These are phyloP conservation scores for Blastobotrys serpentis DNA, from an alignment of 1,139 yeast species.

Conservation along the genomic window DNA sequence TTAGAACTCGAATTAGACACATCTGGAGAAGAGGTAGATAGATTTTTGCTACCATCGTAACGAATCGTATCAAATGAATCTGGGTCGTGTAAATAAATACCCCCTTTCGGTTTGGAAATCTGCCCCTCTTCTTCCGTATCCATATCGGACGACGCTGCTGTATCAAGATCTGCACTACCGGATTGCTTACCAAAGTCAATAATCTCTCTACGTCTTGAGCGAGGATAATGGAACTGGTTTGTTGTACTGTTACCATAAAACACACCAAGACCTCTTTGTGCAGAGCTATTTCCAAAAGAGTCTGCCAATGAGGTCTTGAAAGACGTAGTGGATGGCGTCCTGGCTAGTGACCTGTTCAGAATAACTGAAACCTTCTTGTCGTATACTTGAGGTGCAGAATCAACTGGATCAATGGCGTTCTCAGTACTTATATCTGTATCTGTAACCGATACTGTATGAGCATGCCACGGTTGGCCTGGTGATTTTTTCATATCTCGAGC, in stretches of 20 bases:
- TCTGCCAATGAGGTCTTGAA: slow-evolving; percentile 67
- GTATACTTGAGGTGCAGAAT: slow-evolving; percentile 74
- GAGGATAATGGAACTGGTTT: slow-evolving; percentile 9
- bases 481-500: slow-evolving; percentile 53
- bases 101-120: not conserved
- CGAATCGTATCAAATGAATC: slow-evolving; percentile 19
- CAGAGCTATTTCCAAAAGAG: slow-evolving; percentile 32
- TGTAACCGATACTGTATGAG: slow-evolving; percentile 38
- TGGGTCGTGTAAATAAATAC: slow-evolving; percentile 5
- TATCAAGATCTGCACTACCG: slow-evolving; percentile 18
- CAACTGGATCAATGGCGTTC: slow-evolving; percentile 47
- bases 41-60: slow-evolving; percentile 11
- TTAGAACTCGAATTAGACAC: not conserved
- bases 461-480: slow-evolving; percentile 22
- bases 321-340: slow-evolving; percentile 73
- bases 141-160: slow-evolving; percentile 16
- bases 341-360: slow-evolving; percentile 68
- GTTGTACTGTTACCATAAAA: slow-evolving; percentile 4
- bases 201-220: slow-evolving; percentile 23
- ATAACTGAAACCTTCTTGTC: slow-evolving; percentile 78
- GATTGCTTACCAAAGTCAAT: slow-evolving; percentile 22
- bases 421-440: slow-evolving; percentile 46
- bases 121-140: slow-evolving; percentile 7
- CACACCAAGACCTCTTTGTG: not conserved
- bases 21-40: not conserved